A percentile compares a stretch with the other conserved stretches of the same genome.
phyloP scores from a whole-genome alignment of 129 eudicot genomes.

The Helichrysum umbraculigerum region DNA sequence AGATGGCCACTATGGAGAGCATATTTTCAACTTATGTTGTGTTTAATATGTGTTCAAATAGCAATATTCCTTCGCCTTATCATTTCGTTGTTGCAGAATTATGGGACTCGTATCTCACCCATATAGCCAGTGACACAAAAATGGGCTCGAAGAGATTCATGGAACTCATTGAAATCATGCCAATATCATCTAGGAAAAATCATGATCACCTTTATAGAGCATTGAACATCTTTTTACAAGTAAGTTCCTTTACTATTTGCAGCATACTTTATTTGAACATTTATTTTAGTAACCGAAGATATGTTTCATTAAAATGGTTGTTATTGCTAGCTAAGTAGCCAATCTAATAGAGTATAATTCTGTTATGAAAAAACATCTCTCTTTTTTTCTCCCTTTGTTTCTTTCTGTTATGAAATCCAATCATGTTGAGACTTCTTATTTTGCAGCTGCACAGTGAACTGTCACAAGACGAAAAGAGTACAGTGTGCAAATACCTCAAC shows the following conservation, averaged over 20 bases:
- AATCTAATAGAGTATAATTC: not conserved
- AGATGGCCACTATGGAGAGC: constrained; percentile 54
- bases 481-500: constrained; percentile 74
- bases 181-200: constrained; percentile 58
- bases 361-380: not conserved
- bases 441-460: constrained; percentile 59
- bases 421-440: not conserved
- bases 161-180: constrained; percentile 71
- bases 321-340: not conserved
- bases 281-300: not conserved
- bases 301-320: no score
- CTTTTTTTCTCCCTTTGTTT: no score
- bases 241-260: constrained; percentile 25
- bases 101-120: constrained; percentile 74
- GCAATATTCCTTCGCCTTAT: constrained; percentile 36
- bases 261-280: constrained; percentile 4
- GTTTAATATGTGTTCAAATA: constrained; percentile 38
- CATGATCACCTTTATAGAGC: constrained; percentile 88
- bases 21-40: constrained; percentile 61
- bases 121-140: constrained; percentile 54
- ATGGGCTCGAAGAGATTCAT: constrained; percentile 52
- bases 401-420: no score
- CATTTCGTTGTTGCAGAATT: constrained; percentile 62
- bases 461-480: constrained; percentile 75
- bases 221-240: constrained; percentile 60